Base-by-base conservation (phyloP, 176 grass and related monocot species). In the Luzula sylvatica region DNA sequence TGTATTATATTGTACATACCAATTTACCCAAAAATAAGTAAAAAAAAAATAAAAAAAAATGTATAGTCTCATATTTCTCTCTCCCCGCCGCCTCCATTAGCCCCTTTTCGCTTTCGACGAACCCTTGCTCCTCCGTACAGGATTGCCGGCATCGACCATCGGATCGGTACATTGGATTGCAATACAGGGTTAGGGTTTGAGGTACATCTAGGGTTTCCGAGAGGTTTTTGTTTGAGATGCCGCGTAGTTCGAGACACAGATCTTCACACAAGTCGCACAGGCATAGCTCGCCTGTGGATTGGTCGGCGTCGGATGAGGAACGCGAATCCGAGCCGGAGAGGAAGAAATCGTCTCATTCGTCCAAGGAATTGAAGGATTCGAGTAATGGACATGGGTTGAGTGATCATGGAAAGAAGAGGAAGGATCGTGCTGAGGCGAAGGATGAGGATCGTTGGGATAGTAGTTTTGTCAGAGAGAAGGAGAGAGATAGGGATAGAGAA, bases 401-500 rank as follows among this genome's bases (percentile, higher is more conserved):
- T 38, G 90, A 96, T 46, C 82, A 94, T 50, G 87, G 72, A 24
- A 80, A 69, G 65, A 98, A 98, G 78, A 72, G 93, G 50, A 98
- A 98, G 72, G 78, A 79, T 4, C 75, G 79, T 69, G 65, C 61
- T 3, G 81, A 88, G 66, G 66, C 83, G 54, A 68, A 61, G 4
- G 70, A 78, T 39, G 78, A 78, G 58, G 84, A 96, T 76, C 67
- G 90, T 11, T 96, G 90, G 90, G 82, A 78, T 59, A 89, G 71
- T 53, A 85, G 86, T 23, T 78, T 83, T 1, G 77, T 75, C 15
- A 64, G 43, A 35, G 44, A 50, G 30, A 35, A 9, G 9, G 30
- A 35, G 30, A 35, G 30, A 35, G 30, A 35, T 35, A 9, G 7
- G 9, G 30, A 35, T 35, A 35, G 30, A 35, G 30, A 4, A 35